Conservation (phyloP, 495 filamentous ascomycete genomes). For the Gamarada debralockiae region DNA sequence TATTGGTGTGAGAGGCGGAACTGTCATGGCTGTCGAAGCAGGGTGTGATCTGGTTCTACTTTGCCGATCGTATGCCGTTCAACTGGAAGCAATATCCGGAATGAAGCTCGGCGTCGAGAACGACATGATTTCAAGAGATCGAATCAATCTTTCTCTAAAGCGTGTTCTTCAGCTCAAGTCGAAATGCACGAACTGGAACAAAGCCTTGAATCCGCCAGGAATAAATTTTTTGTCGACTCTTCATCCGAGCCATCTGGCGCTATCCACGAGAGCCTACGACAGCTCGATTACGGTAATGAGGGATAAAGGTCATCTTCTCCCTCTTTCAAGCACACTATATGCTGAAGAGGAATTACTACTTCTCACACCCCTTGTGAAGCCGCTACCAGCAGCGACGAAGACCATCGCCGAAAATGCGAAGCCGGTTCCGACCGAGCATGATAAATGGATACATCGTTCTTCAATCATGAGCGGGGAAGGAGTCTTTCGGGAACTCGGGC, state of each 20-base stretch:
- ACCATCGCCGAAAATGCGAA: constrained; percentile 27
- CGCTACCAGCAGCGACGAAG: constrained; percentile 67
- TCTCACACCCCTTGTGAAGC: constrained; percentile 81
- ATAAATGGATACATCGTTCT: constrained; percentile 47
- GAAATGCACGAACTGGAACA: constrained; percentile 77
- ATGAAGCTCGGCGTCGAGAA: constrained; percentile 83
- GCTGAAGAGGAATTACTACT: constrained; percentile 81
- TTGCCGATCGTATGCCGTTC: constrained; percentile 78
- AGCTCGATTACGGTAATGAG: constrained; percentile 81
- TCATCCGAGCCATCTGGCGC: constrained; percentile 70
- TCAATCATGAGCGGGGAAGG: constrained; percentile 84
- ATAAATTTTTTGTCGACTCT: constrained; percentile 67
- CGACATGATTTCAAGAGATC: constrained; percentile 70
- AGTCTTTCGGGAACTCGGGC: constrained; percentile 79
- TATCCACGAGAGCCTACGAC: constrained; percentile 81
- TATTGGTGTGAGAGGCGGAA: constrained; percentile 87
- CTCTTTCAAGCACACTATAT: constrained; percentile 70
- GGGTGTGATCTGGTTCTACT: constrained; percentile 84
- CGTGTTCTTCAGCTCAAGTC: constrained; percentile 72
- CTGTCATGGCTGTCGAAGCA: constrained; percentile 90
- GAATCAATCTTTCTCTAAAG: constrained; percentile 69
- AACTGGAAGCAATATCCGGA: constrained; percentile 82
- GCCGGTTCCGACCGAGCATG: constrained; percentile 48
- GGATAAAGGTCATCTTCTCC: constrained; percentile 74
- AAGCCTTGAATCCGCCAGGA: constrained; percentile 76